Evolutionary conservation across 345 rosid genomes (phyloP), one percentile per base, ranked within the genome.

Genomic region (Mercurialis annua): DNA sequence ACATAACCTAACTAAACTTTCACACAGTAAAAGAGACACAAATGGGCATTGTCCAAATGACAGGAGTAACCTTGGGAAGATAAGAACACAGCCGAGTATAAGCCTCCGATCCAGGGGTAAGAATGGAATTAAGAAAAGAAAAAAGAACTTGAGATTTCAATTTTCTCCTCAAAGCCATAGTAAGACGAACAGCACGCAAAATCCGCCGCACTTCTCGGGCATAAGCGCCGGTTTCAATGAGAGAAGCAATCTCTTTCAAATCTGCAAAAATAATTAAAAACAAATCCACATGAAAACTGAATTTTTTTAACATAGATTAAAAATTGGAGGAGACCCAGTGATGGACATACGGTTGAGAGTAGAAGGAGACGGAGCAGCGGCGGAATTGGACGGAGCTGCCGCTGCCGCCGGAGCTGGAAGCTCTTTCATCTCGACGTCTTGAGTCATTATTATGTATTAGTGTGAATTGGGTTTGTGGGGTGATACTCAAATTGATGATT

Each of bases 351-450:
- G 81, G 54, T 84, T 90, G 17, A 88, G 76, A 12, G 84, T 78
- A 17, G 96, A 84, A n/a, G 87, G 90, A 4, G 86, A 51, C n/a
- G 85, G 63, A 7, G 84, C 62, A 36, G 94, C 70, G 40, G 80
- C 36, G 46, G 94, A 82, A 20, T 81, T 79, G 34, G 87, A 73
- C 26, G 87, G 88, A 44, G 89, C 83, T 14, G 81, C 78, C 8
- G 74, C 76, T 21, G 69, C 49, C 8, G 74, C 76, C 18, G 69
- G 36, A 24, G 89, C 83, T 16, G 81, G 80, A 10, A 74, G 76
- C 40, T 92, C 92, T 79, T 85, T 86, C 97, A 88, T 88, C 69
- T 83, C 98, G 65, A 90, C 86, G 47, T 90, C 95, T 70, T 84
- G 90, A 71, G 90, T 86, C 91, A 87, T 86, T 17, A 44, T n/a